A percentile compares a stretch with the other conserved stretches of the same genome.
These are phyloP conservation scores for Elsinoe fawcettii DNA, from an alignment of 2,329 filamentous ascomycete genomes.

Conservation along the genomic window DNA sequence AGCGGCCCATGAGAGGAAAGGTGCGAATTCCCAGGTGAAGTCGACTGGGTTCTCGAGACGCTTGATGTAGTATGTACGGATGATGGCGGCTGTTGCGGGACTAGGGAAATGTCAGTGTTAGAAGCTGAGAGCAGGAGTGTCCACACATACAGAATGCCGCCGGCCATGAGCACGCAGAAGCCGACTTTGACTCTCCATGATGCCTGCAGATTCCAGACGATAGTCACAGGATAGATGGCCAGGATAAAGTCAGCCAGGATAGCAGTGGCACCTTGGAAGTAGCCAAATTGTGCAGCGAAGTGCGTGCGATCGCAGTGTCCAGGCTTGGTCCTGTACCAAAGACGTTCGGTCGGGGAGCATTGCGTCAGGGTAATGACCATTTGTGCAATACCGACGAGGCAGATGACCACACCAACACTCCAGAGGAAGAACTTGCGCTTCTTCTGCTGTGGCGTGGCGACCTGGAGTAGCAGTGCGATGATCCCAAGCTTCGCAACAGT, in stretches of 20 bases:
- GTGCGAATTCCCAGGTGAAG: constrained; percentile 13
- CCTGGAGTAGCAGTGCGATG: constrained; percentile 7
- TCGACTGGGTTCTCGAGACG: constrained; percentile 7
- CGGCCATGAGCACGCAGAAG: constrained; percentile 14
- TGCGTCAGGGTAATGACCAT: constrained; percentile 8
- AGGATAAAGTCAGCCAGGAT: constrained; percentile 9
- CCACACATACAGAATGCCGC: constrained; percentile 7
- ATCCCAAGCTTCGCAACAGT: constrained; percentile 12
- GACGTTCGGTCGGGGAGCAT: constrained; percentile 7
- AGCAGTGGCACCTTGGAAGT: constrained; percentile 9
- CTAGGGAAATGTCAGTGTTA: background rate
- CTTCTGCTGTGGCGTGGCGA: constrained; percentile 14
- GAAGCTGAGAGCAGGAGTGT: background rate
- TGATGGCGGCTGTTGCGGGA: constrained; percentile 13
- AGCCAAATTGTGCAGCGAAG: constrained; percentile 12
- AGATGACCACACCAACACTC: constrained; percentile 2
- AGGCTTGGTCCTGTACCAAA: constrained; percentile 11
- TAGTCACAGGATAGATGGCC: constrained; percentile 13
- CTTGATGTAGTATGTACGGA: constrained; percentile 15
- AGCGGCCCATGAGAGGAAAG: constrained; percentile 11
- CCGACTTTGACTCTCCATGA: constrained; percentile 5
- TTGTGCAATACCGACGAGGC: constrained; percentile 8
- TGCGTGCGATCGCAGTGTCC: constrained; percentile 7
- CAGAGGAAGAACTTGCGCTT: constrained; percentile 11
- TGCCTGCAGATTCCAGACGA: constrained; percentile 15